Base-by-base conservation (phyloP, 345 rosid species). In the Leavenworthia alabamica region DNA sequence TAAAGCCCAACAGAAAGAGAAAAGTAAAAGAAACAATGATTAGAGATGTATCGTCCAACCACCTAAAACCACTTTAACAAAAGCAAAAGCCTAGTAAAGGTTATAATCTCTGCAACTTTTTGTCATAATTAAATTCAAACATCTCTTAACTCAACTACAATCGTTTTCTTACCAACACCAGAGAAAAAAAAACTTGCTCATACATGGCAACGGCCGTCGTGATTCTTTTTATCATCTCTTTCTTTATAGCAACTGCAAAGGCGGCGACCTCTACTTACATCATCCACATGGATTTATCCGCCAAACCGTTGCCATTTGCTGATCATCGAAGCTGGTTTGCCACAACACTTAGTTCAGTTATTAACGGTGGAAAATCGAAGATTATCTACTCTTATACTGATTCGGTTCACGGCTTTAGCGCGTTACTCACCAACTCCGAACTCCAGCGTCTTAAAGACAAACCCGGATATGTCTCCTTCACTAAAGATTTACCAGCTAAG, bases 381-480 rank as follows among this genome's bases (percentile, higher is more conserved):
- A 56, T 70, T 29, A 48, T 80, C 20, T 77, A 80, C 32, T n/a
- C 66, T 22, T 80, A 80, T 22, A 43, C 73, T 14, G 60, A 63
- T 53, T 57, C 77, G 44, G 35, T 71, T 45, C 75, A 74, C 13
- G 79, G 81, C 12, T 79, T 77, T 63, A 79, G 77, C 8, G 81
- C 77, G 1, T 35, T 26, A 33, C 81, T 77, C 56, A 45, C 75
- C 61, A 56, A 17, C 26, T 36, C 53, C 8, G 81, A 80, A 73
- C 83, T 77, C 35, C 70, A 71, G 16, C 17, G 36, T 32, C 77
- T 80, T 41, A 54, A 72, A 64, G 13, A 31, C 12, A 60, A 60
- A 64, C 72, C 71, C 36, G 77, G 77, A 44, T 77, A 63, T 48
- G 65, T 72, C 42, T 77, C 81, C 7, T 68, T 51, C 26, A 22